Evolutionary conservation across 495 filamentous ascomycete genomes (phyloP).

Genomic region (Penicillium longicatenatum): DNA sequence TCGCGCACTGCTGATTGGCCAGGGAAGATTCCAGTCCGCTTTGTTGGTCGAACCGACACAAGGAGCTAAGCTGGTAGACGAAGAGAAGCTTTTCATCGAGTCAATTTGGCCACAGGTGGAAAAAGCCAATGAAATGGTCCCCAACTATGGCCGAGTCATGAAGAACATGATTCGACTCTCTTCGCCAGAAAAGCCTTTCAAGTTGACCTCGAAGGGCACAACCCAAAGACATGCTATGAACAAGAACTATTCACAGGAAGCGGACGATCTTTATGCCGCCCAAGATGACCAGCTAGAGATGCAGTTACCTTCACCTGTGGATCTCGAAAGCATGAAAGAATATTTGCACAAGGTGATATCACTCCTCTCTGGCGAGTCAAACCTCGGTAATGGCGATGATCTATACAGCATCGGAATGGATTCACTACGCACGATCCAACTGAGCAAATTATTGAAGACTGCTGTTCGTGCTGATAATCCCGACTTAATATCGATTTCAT

Average conservation of each 20-base stretch:
- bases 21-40: conserved; percentile 27
- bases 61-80: not conserved
- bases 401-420: conserved; percentile 50
- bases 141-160: conserved; percentile 33
- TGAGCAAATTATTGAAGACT: not conserved
- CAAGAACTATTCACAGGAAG: conserved; percentile 18
- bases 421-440: conserved; percentile 45
- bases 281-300: not conserved
- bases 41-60: conserved; percentile 35
- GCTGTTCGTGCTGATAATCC: not conserved
- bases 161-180: conserved; percentile 33
- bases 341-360: conserved; percentile 2
- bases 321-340: not conserved
- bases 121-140: conserved; percentile 39
- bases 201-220: conserved; percentile 52
- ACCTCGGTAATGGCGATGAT: conserved; percentile 8
- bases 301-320: not conserved
- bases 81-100: conserved; percentile 19
- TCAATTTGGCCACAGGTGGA: conserved; percentile 44
- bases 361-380: not conserved
- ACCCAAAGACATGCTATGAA: conserved; percentile 23
- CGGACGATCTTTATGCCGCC: conserved; percentile 19
- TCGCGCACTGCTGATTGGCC: conserved; percentile 34
- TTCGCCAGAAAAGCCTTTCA: conserved; percentile 49
- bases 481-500: not conserved